Percentiles rank a stretch among this genome's conserved stretches.
phyloP scores from a whole-genome alignment of 106 monocot genomes.

The Dendrobium huoshanense region DNA sequence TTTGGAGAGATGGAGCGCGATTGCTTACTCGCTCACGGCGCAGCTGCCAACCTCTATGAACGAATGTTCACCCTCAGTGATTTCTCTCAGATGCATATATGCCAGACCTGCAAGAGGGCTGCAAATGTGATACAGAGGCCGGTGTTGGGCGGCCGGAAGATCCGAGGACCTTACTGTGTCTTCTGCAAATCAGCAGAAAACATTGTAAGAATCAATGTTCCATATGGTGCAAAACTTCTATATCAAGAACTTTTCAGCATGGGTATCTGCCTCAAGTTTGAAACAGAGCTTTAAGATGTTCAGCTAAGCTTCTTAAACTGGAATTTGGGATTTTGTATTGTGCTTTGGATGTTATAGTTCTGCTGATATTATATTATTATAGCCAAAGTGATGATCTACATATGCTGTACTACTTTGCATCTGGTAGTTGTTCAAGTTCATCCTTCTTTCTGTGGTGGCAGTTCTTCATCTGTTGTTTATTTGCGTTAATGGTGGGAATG shows the following conservation, averaged over 20 bases:
- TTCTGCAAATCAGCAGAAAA: constrained; percentile 82
- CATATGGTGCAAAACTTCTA: constrained; percentile 88
- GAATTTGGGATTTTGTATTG: not conserved
- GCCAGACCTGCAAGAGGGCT: constrained; percentile 48
- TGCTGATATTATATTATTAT: not conserved
- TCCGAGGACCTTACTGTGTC: constrained; percentile 64
- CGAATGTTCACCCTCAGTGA: constrained; percentile 83
- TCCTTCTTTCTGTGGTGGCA: too few species aligned
- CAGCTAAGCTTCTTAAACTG: not conserved
- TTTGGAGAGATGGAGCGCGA: constrained; percentile 99
- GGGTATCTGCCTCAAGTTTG: constrained; percentile 89
- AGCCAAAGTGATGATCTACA: too few species aligned
- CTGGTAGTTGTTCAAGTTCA: too few species aligned
- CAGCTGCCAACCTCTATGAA: constrained; percentile 87
- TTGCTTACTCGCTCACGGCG: constrained; percentile 90
- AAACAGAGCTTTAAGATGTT: constrained; percentile 49
- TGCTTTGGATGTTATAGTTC: not conserved
- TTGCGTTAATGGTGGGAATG: too few species aligned
- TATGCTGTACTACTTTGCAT: too few species aligned
- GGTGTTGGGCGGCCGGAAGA: constrained; percentile 50
- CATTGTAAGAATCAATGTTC: constrained; percentile 75
- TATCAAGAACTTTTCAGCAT: constrained; percentile 94
- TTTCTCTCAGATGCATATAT: constrained; percentile 89
- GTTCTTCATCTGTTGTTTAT: too few species aligned
- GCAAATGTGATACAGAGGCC: constrained; percentile 79